Evolutionary conservation across 106 monocot genomes (phyloP).

Genomic region (Posidonia australis): DNA sequence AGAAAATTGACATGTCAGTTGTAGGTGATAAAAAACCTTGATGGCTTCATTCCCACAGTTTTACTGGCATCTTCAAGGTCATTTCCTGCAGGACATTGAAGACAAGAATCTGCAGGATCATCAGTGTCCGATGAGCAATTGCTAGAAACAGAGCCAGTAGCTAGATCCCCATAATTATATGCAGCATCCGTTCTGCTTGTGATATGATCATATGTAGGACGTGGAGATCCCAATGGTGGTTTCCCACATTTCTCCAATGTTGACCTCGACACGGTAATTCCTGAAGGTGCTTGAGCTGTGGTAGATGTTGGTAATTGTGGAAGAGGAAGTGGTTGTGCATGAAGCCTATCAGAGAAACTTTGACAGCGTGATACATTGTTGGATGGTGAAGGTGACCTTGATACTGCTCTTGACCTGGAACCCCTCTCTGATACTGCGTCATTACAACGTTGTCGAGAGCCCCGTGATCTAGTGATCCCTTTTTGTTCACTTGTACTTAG

Average conservation of each 20-base stretch:
- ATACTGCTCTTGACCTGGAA: constrained; percentile 58
- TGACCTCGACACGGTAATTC: constrained; percentile 32
- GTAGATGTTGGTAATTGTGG: constrained; percentile 49
- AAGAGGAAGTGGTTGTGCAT: constrained; percentile 50
- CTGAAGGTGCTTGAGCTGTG: constrained; percentile 33
- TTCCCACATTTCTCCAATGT: constrained; percentile 82
- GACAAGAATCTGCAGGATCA: constrained; percentile 53
- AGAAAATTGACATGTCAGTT: background rate
- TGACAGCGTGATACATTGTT: constrained; percentile 69
- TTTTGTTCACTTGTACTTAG: constrained; percentile 3
- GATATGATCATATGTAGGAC: constrained; percentile 36
- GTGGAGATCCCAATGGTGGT: constrained; percentile 52
- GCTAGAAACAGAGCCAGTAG: constrained; percentile 74
- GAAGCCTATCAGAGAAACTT: constrained; percentile 64
- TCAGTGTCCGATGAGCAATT: constrained; percentile 73
- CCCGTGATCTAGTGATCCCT: constrained; percentile 8
- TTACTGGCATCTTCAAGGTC: constrained; percentile 37
- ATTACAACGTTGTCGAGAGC: constrained; percentile 23
- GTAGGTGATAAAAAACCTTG: constrained; percentile 29
- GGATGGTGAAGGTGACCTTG: constrained; percentile 64
- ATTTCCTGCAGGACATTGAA: constrained; percentile 63
- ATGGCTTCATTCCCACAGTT: constrained; percentile 14
- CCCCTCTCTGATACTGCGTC: constrained; percentile 46
- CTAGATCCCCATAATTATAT: constrained; percentile 47
- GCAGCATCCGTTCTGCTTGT: constrained; percentile 22